phyloP scores from a whole-genome alignment of 139 green algal species.

The Chlorella sorokiniana region DNA sequence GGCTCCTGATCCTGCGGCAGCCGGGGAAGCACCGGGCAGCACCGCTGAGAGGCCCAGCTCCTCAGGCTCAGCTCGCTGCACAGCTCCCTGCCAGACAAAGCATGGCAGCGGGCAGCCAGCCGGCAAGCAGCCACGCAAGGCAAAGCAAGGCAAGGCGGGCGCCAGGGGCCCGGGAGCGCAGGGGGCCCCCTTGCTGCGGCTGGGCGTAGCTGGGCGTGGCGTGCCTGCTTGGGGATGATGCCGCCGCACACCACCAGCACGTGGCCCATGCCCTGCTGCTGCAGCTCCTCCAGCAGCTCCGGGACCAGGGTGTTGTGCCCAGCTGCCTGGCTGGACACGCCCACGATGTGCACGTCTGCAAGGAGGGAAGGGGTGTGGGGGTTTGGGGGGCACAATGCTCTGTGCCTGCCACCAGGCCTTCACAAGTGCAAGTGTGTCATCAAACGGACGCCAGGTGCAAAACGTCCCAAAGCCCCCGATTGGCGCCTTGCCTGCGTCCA shows the following conservation, averaged over 20 bases:
- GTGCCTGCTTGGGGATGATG: slow-evolving; percentile 62
- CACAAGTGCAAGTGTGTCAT: too few relatives aligned
- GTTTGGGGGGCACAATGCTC: too few relatives aligned
- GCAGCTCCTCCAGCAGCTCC: slow-evolving; percentile 57
- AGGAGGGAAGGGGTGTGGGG: not conserved
- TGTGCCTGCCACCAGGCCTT: too few relatives aligned
- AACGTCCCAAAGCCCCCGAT: too few relatives aligned
- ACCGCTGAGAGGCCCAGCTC: too few relatives aligned
- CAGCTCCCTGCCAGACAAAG: too few relatives aligned
- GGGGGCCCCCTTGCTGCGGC: not conserved
- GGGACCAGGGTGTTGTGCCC: slow-evolving; percentile 65
- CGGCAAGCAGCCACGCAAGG: not conserved
- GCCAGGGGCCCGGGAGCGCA: too few relatives aligned
- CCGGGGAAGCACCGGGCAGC: not conserved
- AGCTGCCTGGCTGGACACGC: slow-evolving; percentile 60
- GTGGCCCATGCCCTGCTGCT: slow-evolving; percentile 43
- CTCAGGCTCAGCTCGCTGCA: too few relatives aligned
- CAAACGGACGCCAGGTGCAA: too few relatives aligned
- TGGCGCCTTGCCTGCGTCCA: slow-evolving; percentile 51
- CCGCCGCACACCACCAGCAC: slow-evolving; percentile 68
- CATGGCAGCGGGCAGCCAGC: too few relatives aligned
- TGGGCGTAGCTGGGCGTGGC: not conserved
- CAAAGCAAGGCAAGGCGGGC: not conserved
- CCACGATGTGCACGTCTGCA: slow-evolving; percentile 71
- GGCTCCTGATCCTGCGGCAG: slow-evolving; percentile 18